Conservation (phyloP, 2,329 filamentous ascomycete genomes). For the Coleophoma crateriformis region DNA sequence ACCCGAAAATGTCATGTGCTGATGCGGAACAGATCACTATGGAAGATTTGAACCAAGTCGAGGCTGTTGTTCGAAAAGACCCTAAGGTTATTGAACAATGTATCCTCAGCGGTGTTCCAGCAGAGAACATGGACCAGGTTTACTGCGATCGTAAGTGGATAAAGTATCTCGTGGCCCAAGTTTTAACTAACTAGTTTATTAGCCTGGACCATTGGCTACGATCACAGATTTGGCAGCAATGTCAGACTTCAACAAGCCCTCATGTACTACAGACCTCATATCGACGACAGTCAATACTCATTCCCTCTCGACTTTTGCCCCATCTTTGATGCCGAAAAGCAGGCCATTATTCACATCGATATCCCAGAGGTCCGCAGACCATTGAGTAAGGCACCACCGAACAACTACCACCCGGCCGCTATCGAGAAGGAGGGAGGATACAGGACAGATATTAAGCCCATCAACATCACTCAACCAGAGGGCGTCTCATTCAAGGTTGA, state of each 20-base stretch:
- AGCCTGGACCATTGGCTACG: slow-evolving; percentile 93
- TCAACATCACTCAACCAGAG: slow-evolving; percentile 82
- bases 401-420: slow-evolving; percentile 74
- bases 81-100: slow-evolving; percentile 89
- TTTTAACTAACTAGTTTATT: slow-evolving; percentile 11
- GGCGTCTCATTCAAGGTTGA: slow-evolving; percentile 80
- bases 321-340: slow-evolving; percentile 82
- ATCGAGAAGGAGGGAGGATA: slow-evolving; percentile 72
- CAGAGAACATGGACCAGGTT: slow-evolving; percentile 87
- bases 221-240: slow-evolving; percentile 77
- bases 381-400: slow-evolving; percentile 63
- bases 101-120: slow-evolving; percentile 71
- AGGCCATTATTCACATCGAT: slow-evolving; percentile 46
- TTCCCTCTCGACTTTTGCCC: slow-evolving; percentile 92
- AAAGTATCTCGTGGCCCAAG: not conserved
- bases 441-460: slow-evolving; percentile 74
- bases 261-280: slow-evolving; percentile 88
- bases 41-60: slow-evolving; percentile 81
- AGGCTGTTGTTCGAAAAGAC: slow-evolving; percentile 69
- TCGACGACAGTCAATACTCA: slow-evolving; percentile 85
- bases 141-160: slow-evolving; percentile 72
- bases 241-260: slow-evolving; percentile 84
- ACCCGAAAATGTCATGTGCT: slow-evolving; percentile 4
- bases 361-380: slow-evolving; percentile 73
- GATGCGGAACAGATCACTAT: slow-evolving; percentile 64